Conservation (phyloP, 192 early-diverging fungal species). For the Coemansia sp. region DNA sequence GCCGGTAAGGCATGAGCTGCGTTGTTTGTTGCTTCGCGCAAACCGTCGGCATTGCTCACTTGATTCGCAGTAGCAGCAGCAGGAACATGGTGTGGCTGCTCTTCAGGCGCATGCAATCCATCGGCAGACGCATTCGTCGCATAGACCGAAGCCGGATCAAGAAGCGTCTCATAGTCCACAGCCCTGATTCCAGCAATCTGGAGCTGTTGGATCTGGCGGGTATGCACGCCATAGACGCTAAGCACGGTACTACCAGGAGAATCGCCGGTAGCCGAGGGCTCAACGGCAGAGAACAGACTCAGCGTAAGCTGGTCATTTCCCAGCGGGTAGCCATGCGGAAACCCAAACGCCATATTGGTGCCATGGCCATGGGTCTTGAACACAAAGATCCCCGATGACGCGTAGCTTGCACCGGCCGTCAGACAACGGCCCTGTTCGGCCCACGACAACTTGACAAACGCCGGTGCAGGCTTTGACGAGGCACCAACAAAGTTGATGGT, state of each 20-base stretch:
- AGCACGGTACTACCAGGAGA: conserved; percentile 5
- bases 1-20: not conserved
- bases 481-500: conserved; percentile 22
- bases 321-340: conserved; percentile 28
- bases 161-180: conserved; percentile 18
- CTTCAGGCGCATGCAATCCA: not conserved
- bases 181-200: conserved; percentile 28
- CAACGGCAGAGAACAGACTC: conserved; percentile 32
- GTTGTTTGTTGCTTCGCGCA: not conserved
- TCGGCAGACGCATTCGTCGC: conserved; percentile 3
- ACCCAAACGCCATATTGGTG: conserved; percentile 25
- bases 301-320: conserved; percentile 39
- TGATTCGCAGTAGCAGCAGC: not conserved
- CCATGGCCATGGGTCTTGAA: conserved; percentile 24
- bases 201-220: conserved; percentile 48
- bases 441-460: conserved; percentile 41
- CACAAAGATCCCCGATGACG: conserved; percentile 34
- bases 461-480: conserved; percentile 15
- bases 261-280: conserved; percentile 12
- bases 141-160: conserved; percentile 36
- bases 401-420: conserved; percentile 26
- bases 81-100: not conserved
- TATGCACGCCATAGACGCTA: conserved; percentile 48
- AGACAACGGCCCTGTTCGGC: conserved; percentile 40
- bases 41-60: not conserved